A percentile compares a stretch with the other conserved stretches of the same genome.
Conservation (phyloP, 257 asterid genomes). For the Paulownia fortunei region DNA sequence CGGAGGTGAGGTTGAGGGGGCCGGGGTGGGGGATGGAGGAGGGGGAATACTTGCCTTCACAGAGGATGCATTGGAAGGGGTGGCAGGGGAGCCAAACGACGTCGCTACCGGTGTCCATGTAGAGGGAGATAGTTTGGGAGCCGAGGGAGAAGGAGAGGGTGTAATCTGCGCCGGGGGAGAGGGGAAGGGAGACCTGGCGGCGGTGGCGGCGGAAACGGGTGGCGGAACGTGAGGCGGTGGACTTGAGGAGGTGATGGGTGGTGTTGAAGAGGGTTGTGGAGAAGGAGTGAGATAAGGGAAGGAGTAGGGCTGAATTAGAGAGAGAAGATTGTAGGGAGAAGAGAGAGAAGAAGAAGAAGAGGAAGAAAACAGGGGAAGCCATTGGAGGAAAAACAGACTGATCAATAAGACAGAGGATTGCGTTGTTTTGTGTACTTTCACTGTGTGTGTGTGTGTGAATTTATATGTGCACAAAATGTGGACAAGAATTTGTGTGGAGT, state of each 20-base stretch:
- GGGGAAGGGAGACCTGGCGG: constrained; percentile 82
- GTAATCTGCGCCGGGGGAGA: constrained; percentile 85
- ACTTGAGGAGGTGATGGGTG: constrained; percentile 81
- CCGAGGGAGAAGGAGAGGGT: constrained; percentile 77
- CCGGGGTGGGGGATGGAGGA: constrained; percentile 53
- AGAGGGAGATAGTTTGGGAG: constrained; percentile 71
- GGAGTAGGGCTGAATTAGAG: constrained; percentile 37
- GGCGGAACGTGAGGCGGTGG: constrained; percentile 73
- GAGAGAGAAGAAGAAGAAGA: constrained; percentile 33
- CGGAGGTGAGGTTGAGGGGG: constrained; percentile 74
- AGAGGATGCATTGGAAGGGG: constrained; percentile 87
- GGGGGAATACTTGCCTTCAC: constrained; percentile 81
- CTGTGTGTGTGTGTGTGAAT: background rate
- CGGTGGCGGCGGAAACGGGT: constrained; percentile 65
- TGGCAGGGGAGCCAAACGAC: constrained; percentile 95
- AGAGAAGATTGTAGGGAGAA: constrained; percentile 2
- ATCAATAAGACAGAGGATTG: background rate
- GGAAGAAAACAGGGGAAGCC: constrained; percentile 29
- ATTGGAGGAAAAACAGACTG: constrained; percentile 13
- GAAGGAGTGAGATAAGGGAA: constrained; percentile 74
- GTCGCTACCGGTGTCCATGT: constrained; percentile 98
- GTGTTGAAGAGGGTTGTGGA: constrained; percentile 53
- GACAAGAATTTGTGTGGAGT: background rate
- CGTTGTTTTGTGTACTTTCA: background rate
- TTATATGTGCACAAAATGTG: too few species aligned